Evolutionary conservation across 345 rosid genomes (phyloP).

Genomic region (Populus pruinosa): DNA sequence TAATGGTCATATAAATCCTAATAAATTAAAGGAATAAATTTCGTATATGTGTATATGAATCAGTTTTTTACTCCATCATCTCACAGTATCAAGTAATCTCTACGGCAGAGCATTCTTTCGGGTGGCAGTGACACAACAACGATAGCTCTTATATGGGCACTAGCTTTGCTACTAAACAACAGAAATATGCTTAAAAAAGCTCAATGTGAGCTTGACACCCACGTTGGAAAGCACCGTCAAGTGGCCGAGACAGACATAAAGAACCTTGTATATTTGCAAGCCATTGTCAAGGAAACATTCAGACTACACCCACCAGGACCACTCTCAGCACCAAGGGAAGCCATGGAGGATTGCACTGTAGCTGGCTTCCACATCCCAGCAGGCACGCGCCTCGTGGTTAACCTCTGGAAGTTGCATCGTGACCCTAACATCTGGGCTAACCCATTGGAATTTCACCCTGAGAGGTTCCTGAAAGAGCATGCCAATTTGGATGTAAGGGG

Average conservation of each 20-base stretch:
- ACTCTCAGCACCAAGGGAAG: constrained; percentile 9
- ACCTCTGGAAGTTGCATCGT: constrained; percentile 14
- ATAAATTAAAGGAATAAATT: too few relatives aligned
- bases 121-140: constrained; percentile 8
- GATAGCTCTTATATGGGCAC: constrained; percentile 6
- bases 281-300: constrained; percentile 22
- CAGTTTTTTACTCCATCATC: too few relatives aligned
- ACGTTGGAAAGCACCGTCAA: constrained; percentile 6
- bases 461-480: not conserved
- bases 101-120: constrained; percentile 4
- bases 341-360: constrained; percentile 13
- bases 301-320: constrained; percentile 11
- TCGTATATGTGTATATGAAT: too few relatives aligned
- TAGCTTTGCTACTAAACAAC: constrained; percentile 10
- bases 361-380: constrained; percentile 10
- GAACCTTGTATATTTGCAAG: constrained; percentile 19
- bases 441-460: not conserved
- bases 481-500: not conserved
- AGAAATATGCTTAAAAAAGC: not conserved
- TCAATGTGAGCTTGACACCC: constrained; percentile 10
- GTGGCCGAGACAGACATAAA: constrained; percentile 6
- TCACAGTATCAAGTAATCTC: not conserved
- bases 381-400: constrained; percentile 13
- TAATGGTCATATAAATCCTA: too few relatives aligned
- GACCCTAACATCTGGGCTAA: not conserved